Evolutionary conservation across 345 rosid genomes (phyloP).

Genomic region (Bruguiera gymnorhiza): DNA sequence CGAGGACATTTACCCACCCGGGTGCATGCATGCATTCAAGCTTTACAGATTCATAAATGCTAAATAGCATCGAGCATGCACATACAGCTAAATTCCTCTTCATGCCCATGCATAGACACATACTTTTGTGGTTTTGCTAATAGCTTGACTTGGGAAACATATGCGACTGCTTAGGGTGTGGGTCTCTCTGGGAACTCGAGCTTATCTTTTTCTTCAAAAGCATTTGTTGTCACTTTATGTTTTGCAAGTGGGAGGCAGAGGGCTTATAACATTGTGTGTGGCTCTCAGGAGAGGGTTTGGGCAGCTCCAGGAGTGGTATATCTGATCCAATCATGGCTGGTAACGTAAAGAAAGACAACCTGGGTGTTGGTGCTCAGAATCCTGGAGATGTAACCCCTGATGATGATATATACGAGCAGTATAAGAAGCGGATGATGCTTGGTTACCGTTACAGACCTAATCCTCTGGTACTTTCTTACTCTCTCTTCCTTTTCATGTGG

Average conservation of each 20-base stretch:
- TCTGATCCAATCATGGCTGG: slow-evolving; percentile 94
- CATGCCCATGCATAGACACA: not conserved
- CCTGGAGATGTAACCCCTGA: slow-evolving; percentile 92
- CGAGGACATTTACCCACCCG: not conserved
- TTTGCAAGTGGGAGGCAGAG: not conserved
- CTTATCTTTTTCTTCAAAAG: not conserved
- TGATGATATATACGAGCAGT: slow-evolving; percentile 97
- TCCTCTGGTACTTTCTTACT: slow-evolving; percentile 59
- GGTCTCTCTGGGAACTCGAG: too few relatives aligned
- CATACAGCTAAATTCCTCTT: not conserved
- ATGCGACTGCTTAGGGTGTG: too few relatives aligned
- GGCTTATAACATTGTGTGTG: not conserved
- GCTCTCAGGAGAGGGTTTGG: slow-evolving; percentile 90
- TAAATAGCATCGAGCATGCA: not conserved
- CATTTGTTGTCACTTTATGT: not conserved
- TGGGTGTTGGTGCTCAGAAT: slow-evolving; percentile 92
- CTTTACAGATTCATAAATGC: not conserved
- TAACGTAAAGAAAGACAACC: slow-evolving; percentile 71
- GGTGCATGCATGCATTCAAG: not conserved
- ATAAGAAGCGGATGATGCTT: slow-evolving; percentile 99
- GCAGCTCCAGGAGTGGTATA: slow-evolving; percentile 85
- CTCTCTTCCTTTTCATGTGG: not conserved
- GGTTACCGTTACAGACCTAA: slow-evolving; percentile 94
- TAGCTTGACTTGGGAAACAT: too few relatives aligned
- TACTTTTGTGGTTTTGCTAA: too few relatives aligned